phyloP scores from a whole-genome alignment of 768 basidiomycete genomes.

The Boletus speciosus region DNA sequence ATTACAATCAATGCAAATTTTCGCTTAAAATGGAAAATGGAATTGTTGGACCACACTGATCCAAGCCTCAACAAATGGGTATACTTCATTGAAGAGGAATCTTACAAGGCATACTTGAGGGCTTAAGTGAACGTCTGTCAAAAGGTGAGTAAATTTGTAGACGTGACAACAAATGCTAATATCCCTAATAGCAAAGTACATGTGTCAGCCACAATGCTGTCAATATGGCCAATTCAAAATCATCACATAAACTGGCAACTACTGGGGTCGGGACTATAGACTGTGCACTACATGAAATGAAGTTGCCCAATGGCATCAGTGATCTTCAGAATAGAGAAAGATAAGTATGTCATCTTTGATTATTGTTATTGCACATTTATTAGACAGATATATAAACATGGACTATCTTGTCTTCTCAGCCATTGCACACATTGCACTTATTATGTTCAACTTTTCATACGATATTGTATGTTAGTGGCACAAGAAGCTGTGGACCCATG shows the following conservation, averaged over 20 bases:
- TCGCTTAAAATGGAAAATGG: constrained; percentile 18
- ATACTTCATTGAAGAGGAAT: constrained; percentile 24
- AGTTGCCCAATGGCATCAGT: background rate
- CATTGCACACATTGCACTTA: background rate
- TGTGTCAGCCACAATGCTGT: constrained; percentile 1
- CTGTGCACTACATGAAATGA: background rate
- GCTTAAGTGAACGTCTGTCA: background rate
- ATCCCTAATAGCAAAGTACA: background rate
- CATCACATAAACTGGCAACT: background rate
- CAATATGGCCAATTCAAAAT: background rate
- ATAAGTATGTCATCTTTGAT: background rate
- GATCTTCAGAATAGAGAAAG: constrained; percentile 3
- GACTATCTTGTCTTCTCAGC: too few relatives aligned
- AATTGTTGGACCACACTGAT: constrained; percentile 11
- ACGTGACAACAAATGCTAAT: background rate
- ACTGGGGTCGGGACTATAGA: background rate
- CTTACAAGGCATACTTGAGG: constrained; percentile 18
- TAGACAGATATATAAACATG: background rate
- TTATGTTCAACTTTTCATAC: background rate
- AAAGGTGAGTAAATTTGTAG: constrained; percentile 16
- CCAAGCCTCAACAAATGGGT: constrained; percentile 23
- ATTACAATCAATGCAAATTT: constrained; percentile 31
- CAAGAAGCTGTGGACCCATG: too few relatives aligned
- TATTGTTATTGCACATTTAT: background rate
- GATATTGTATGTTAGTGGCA: too few relatives aligned